Percentiles rank a stretch among this genome's conserved stretches.
Conservation (phyloP, 2,329 filamentous ascomycete genomes). For the Chaetomium sp. region DNA sequence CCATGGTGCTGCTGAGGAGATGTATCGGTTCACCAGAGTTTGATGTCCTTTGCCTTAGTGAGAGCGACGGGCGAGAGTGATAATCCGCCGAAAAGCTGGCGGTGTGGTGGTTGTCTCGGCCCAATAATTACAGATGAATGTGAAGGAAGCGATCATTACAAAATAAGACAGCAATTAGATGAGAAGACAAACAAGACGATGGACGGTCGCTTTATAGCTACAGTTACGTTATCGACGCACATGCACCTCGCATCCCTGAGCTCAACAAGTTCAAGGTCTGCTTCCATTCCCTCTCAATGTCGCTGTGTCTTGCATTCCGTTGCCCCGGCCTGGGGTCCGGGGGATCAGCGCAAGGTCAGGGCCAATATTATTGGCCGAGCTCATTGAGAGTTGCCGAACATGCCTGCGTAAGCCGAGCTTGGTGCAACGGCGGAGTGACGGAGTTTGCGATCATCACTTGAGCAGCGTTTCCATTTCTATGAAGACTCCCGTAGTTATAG, state of each 20-base stretch:
- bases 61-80: neutral
- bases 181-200: too few relatives aligned
- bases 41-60: neutral
- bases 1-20: conserved; percentile 13
- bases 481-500: too few relatives aligned
- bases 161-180: too few relatives aligned
- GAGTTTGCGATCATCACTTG: neutral
- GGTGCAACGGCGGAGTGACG: neutral
- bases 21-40: neutral
- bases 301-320: conserved; percentile 7
- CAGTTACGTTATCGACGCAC: neutral
- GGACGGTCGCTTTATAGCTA: too few relatives aligned
- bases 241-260: neutral
- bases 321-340: conserved; percentile 17
- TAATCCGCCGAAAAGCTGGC: too few relatives aligned
- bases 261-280: neutral
- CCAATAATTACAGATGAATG: too few relatives aligned
- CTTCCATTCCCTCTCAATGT: neutral
- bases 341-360: conserved; percentile 11
- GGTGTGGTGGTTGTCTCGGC: too few relatives aligned
- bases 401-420: neutral
- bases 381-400: neutral
- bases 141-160: too few relatives aligned
- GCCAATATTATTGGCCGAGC: conserved; percentile 9
- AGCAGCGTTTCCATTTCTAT: too few relatives aligned